phyloP scores from a whole-genome alignment of 306 rosid genomes.

The Rosa lucieae region DNA sequence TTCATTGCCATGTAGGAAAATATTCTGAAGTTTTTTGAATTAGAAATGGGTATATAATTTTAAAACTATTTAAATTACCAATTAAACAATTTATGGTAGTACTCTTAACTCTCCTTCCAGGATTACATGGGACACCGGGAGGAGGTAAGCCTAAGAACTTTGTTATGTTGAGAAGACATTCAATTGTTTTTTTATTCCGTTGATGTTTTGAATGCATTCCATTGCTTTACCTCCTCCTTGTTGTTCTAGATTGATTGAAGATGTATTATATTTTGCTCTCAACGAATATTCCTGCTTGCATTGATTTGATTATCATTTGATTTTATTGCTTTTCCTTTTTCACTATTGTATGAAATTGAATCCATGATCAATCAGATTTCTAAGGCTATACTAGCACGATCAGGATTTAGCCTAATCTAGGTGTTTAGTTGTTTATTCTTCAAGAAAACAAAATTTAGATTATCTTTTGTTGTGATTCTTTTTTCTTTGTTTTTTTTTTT shows the following conservation, averaged over 20 bases:
- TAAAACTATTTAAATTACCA: slow-evolving; percentile 13
- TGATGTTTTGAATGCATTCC: not conserved
- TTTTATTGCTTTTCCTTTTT: not conserved
- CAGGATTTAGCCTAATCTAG: too few species aligned
- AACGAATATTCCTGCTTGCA: not conserved
- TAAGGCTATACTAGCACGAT: too few species aligned
- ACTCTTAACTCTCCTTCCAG: slow-evolving; percentile 30
- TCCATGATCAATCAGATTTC: too few species aligned
- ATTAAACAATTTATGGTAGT: slow-evolving; percentile 1
- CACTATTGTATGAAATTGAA: too few species aligned
- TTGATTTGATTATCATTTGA: too few species aligned
- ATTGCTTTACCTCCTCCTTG: not conserved
- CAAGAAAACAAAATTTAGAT: not conserved
- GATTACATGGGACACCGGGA: slow-evolving; percentile 36
- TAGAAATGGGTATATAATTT: slow-evolving; percentile 7
- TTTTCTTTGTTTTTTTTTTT: too few species aligned
- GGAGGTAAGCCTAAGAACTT: slow-evolving; percentile 26
- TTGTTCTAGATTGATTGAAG: not conserved
- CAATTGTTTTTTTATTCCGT: not conserved
- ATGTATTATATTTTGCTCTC: not conserved
- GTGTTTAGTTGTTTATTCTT: too few species aligned
- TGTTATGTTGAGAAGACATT: not conserved
- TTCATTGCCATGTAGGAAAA: slow-evolving; percentile 16
- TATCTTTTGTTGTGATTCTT: not conserved
- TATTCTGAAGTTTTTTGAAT: slow-evolving; percentile 11